phyloP scores from a whole-genome alignment of 495 filamentous ascomycete genomes.

The Podospora pseudocomata region DNA sequence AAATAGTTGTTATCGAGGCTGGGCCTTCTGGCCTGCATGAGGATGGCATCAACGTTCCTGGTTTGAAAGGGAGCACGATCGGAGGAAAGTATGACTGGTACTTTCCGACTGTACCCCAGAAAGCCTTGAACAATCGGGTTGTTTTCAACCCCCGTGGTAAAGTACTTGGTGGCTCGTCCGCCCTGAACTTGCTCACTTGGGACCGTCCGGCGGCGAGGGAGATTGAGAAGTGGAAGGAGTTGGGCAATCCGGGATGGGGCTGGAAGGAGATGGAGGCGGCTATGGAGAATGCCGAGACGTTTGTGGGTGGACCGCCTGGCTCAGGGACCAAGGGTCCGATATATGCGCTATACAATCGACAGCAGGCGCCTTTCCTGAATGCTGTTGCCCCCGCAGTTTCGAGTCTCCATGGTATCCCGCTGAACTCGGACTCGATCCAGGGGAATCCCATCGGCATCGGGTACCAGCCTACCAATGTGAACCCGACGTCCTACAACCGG shows the following conservation, averaged over 20 bases:
- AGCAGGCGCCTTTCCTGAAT: conserved; percentile 28
- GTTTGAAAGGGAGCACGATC: conserved; percentile 38
- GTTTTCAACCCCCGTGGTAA: conserved; percentile 45
- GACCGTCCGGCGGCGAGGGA: conserved; percentile 51
- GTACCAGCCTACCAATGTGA: conserved; percentile 40
- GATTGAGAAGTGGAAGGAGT: conserved; percentile 56
- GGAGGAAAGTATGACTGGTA: conserved; percentile 53
- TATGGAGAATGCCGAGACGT: conserved; percentile 40
- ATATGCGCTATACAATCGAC: conserved; percentile 32
- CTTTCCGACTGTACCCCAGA: conserved; percentile 48
- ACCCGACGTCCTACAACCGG: conserved; percentile 33
- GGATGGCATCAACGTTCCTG: conserved; percentile 43
- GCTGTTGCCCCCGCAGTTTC: conserved; percentile 31
- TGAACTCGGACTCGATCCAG: conserved; percentile 34
- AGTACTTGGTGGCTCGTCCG: conserved; percentile 46
- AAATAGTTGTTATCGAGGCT: conserved; percentile 55
- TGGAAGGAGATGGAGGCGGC: conserved; percentile 44
- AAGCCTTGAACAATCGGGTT: conserved; percentile 28
- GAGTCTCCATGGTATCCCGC: conserved; percentile 28
- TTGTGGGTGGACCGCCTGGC: conserved; percentile 18
- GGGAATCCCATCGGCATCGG: conserved; percentile 39
- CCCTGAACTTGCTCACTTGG: conserved; percentile 48
- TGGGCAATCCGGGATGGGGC: conserved; percentile 54
- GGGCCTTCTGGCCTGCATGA: conserved; percentile 46
- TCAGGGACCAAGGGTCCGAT: conserved; percentile 30